These are phyloP conservation scores for Phanerochaete sordida DNA, from an alignment of 768 basidiomycete species.

Conservation along the genomic window DNA sequence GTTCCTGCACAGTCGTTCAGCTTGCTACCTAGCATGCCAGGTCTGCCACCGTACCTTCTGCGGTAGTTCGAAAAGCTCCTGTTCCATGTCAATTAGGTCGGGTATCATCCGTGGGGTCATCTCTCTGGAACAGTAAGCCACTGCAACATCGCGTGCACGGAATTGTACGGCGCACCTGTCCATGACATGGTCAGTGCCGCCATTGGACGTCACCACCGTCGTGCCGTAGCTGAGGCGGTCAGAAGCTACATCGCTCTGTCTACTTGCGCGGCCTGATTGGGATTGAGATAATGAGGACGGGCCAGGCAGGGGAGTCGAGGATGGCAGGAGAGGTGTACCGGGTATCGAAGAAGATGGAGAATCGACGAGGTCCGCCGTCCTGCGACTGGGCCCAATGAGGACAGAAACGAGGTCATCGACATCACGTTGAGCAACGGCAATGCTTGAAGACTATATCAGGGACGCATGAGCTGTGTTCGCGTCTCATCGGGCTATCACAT, in stretches of 20 bases:
- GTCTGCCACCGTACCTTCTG: slow-evolving; percentile 57
- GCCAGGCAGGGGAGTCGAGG: slow-evolving; percentile 31
- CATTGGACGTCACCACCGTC: slow-evolving; percentile 43
- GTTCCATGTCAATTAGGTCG: slow-evolving; percentile 87
- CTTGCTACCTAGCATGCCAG: neutral
- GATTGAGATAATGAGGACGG: slow-evolving; percentile 29
- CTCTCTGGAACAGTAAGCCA: slow-evolving; percentile 34
- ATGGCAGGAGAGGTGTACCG: slow-evolving; percentile 56
- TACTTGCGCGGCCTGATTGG: slow-evolving; percentile 61
- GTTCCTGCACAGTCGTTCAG: slow-evolving; percentile 45
- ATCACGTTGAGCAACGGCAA: slow-evolving; percentile 48
- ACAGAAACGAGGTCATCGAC: slow-evolving; percentile 70
- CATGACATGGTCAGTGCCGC: slow-evolving; percentile 63
- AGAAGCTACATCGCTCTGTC: slow-evolving; percentile 64
- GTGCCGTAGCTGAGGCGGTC: slow-evolving; percentile 42
- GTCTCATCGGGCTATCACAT: no score
- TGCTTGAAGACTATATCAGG: slow-evolving; percentile 33
- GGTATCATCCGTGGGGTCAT: slow-evolving; percentile 62
- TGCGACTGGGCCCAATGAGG: slow-evolving; percentile 43
- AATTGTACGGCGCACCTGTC: slow-evolving; percentile 50
- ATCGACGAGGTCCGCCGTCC: slow-evolving; percentile 48
- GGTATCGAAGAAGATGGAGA: slow-evolving; percentile 71
- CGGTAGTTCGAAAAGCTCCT: slow-evolving; percentile 88
- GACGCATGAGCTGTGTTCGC: no score
- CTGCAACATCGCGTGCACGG: neutral